These are phyloP conservation scores for Rhizoclosmatium sp. DNA, from an alignment of 192 early-diverging fungal genomes.

Conservation along the genomic window DNA sequence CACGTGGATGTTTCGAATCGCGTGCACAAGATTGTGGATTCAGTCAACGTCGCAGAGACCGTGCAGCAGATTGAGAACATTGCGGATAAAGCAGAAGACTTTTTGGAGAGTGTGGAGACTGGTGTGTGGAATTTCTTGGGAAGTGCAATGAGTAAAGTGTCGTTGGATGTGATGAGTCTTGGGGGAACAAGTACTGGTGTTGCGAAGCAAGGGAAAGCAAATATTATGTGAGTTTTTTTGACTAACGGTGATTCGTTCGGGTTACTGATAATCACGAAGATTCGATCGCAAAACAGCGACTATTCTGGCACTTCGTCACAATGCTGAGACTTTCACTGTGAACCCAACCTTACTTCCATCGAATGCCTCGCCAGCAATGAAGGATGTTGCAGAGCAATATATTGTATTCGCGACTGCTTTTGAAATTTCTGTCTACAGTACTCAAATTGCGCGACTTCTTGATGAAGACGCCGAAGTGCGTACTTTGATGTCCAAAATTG, in stretches of 20 bases:
- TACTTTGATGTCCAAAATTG: slow-evolving; percentile 36
- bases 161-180: neutral
- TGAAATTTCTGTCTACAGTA: slow-evolving; percentile 30
- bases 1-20: slow-evolving; percentile 9
- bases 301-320: slow-evolving; percentile 37
- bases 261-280: slow-evolving; percentile 4
- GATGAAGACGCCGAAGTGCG: slow-evolving; percentile 46
- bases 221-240: slow-evolving; percentile 40
- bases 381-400: slow-evolving; percentile 34
- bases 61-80: slow-evolving; percentile 38
- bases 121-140: slow-evolving; percentile 35
- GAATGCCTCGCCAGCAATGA: slow-evolving; percentile 7
- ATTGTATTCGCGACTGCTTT: slow-evolving; percentile 25
- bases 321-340: slow-evolving; percentile 30
- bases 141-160: slow-evolving; percentile 36
- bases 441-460: slow-evolving; percentile 40
- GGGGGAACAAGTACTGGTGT: neutral
- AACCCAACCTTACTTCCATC: slow-evolving; percentile 31
- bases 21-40: slow-evolving; percentile 25
- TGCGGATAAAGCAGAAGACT: slow-evolving; percentile 46
- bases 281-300: slow-evolving; percentile 50
- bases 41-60: slow-evolving; percentile 21
- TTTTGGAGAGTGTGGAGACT: slow-evolving; percentile 44
- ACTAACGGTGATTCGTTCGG: neutral
- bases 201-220: neutral